phyloP scores from a whole-genome alignment of 2,329 filamentous ascomycete species.

The Cercospora sesami region DNA sequence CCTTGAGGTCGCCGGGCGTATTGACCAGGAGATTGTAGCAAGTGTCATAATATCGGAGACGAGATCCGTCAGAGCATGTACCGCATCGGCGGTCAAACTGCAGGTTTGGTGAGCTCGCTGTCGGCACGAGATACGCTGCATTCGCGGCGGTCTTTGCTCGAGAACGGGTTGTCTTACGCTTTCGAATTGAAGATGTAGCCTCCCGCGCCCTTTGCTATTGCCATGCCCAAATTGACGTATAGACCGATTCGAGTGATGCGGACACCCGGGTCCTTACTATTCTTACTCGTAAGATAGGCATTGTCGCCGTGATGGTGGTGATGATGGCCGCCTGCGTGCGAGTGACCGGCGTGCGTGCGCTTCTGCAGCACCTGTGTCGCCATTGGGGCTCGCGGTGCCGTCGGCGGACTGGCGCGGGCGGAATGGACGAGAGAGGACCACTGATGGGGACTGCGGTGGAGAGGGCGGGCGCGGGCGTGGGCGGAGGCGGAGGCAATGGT shows the following conservation, averaged over 20 bases:
- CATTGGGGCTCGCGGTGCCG: conserved; percentile 3
- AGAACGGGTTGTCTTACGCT: conserved; percentile 39
- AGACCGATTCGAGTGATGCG: conserved; percentile 88
- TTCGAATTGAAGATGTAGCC: conserved; percentile 95
- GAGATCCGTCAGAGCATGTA: conserved; percentile 92
- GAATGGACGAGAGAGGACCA: conserved; percentile 39
- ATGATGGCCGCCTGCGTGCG: conserved; percentile 53
- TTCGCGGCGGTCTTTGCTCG: background rate
- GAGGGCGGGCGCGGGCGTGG: background rate
- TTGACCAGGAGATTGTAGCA: conserved; percentile 88
- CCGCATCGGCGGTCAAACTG: conserved; percentile 68
- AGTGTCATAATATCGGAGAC: conserved; percentile 93
- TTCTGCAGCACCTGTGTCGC: conserved; percentile 32
- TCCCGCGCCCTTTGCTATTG: conserved; percentile 85
- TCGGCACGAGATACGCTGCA: background rate
- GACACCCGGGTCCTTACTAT: conserved; percentile 90
- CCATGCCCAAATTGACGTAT: conserved; percentile 90
- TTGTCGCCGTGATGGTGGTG: conserved; percentile 80
- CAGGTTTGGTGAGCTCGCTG: conserved; percentile 4
- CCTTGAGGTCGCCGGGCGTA: conserved; percentile 76
- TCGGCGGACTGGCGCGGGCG: conserved; percentile 20
- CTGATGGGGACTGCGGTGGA: conserved; percentile 33
- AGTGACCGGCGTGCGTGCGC: conserved; percentile 36
- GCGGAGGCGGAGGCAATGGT: conserved; percentile 14
- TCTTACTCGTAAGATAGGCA: conserved; percentile 73